Base-by-base conservation (phyloP, 768 basidiomycete species). In the Naganishia vishniacii region DNA sequence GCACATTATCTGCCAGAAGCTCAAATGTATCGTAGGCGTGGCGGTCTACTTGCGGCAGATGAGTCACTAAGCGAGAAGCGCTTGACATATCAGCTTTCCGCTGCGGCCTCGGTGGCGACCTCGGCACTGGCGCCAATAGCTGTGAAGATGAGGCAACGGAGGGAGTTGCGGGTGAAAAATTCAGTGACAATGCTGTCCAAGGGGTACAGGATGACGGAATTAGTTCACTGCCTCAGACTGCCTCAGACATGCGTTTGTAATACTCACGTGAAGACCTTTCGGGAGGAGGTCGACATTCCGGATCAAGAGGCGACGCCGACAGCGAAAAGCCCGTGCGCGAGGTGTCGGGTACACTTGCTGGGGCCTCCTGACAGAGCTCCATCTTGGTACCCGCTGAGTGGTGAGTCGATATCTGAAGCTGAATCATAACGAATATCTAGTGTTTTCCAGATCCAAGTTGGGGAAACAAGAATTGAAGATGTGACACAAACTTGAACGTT, bases 11-110 rank as follows among this genome's bases (percentile, higher is more conserved):
- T 66, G 78, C 69, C 71, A 97, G 85, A 78, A 88, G 84, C 67
- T 77, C 79, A 75, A 94, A 97, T 9, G 83, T 86, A 68, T 78
- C 80, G 65, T 86, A 77, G 44, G 92, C 93, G 16, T 81, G 84
- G 59, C 84, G 80, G 71, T 87, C 84, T 31, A 91, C 91, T 48
- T 82, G 76, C 11, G 91, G 89, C 48, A 95, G 83, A 78, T 91
- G 80, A 7, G 83, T 83, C 68, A 97, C 89, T 73, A 95, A 83
- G 20, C 23, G 53, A n/a, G 53, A 18, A 37, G 53, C 23, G 12
- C 32, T 3, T 15, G 13, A 13, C 29, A 31, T n/a, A 18, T 56
- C 1, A 4, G 34, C 11, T 3, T 4, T 34, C 23, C 5, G n/a
- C n/a, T 37, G n/a, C n/a, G n/a, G n/a, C n/a, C n/a, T 53, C n/a